Evolutionary conservation across 768 basidiomycete genomes (phyloP).

Genomic region (Trametes maxima): DNA sequence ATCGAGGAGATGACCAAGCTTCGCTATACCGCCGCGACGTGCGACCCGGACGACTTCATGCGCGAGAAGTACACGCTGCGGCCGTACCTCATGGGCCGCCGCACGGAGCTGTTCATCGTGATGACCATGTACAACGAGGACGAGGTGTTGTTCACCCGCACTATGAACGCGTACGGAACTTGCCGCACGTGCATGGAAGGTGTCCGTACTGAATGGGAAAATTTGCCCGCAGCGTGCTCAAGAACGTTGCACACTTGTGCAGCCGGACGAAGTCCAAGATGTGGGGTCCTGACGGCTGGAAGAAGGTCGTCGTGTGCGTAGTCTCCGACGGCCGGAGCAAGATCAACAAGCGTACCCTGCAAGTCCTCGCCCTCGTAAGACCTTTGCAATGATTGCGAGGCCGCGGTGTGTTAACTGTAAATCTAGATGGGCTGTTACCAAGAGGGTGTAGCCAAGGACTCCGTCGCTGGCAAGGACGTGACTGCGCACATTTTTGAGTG

Average conservation of each 20-base stretch:
- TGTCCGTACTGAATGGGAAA: conserved; percentile 4
- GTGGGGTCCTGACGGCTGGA: conserved; percentile 90
- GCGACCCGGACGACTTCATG: conserved; percentile 90
- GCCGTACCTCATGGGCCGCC: conserved; percentile 75
- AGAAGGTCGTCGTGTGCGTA: conserved; percentile 87
- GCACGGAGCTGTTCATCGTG: conserved; percentile 92
- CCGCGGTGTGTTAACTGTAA: background rate
- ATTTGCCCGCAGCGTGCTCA: conserved; percentile 62
- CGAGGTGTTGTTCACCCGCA: conserved; percentile 73
- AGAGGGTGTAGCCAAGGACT: conserved; percentile 89
- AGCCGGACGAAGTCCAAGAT: conserved; percentile 68
- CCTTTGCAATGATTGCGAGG: conserved; percentile 4
- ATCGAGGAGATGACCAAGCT: conserved; percentile 81
- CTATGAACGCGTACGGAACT: conserved; percentile 77
- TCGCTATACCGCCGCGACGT: conserved; percentile 87
- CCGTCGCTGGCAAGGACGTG: conserved; percentile 85
- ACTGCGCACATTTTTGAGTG: conserved; percentile 94
- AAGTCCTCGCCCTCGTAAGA: conserved; percentile 79
- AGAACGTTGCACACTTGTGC: conserved; percentile 84
- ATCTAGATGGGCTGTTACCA: conserved; percentile 82
- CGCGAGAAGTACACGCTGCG: conserved; percentile 73
- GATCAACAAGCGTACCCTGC: conserved; percentile 88
- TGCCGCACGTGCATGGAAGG: background rate
- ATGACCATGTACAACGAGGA: conserved; percentile 98
- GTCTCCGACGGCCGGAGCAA: conserved; percentile 87